phyloP scores from a whole-genome alignment of 352 stramenopile genomes.

The Thalassiosira allenii region DNA sequence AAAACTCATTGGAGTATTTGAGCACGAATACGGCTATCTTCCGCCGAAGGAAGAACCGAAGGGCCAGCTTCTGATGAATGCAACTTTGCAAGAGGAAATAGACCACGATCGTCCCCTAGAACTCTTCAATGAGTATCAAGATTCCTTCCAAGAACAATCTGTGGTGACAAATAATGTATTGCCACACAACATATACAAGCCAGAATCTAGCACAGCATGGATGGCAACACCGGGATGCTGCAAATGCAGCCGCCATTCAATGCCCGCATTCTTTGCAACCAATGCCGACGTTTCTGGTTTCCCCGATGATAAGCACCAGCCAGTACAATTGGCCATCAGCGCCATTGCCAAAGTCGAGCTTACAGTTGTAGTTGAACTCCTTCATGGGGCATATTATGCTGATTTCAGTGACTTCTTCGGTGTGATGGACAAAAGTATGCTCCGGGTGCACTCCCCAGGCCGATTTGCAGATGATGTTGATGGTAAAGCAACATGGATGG shows the following conservation, averaged over 20 bases:
- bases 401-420: conserved; percentile 89
- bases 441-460: conserved; percentile 91
- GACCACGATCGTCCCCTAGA: conserved; percentile 57
- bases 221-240: conserved; percentile 86
- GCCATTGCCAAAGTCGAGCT: conserved; percentile 89
- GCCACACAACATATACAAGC: conserved; percentile 50
- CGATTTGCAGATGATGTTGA: conserved; percentile 63
- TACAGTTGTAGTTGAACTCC: conserved; percentile 91
- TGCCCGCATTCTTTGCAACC: conserved; percentile 91
- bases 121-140: conserved; percentile 64
- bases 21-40: conserved; percentile 53
- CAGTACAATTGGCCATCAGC: conserved; percentile 91
- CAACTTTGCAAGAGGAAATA: conserved; percentile 56
- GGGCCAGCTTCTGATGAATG: conserved; percentile 67
- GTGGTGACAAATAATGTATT: not conserved
- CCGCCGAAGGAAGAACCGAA: conserved; percentile 51
- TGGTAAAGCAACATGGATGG: conserved; percentile 74
- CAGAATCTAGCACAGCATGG: conserved; percentile 56
- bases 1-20: conserved; percentile 62
- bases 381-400: conserved; percentile 92
- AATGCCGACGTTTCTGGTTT: conserved; percentile 86
- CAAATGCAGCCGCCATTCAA: conserved; percentile 88
- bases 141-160: conserved; percentile 17
- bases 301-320: conserved; percentile 94
- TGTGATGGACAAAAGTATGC: conserved; percentile 89